A percentile compares a stretch with the other conserved stretches of the same genome.
Conservation (phyloP, 2,329 filamentous ascomycete genomes). For the Pestalotiopsis sp. region DNA sequence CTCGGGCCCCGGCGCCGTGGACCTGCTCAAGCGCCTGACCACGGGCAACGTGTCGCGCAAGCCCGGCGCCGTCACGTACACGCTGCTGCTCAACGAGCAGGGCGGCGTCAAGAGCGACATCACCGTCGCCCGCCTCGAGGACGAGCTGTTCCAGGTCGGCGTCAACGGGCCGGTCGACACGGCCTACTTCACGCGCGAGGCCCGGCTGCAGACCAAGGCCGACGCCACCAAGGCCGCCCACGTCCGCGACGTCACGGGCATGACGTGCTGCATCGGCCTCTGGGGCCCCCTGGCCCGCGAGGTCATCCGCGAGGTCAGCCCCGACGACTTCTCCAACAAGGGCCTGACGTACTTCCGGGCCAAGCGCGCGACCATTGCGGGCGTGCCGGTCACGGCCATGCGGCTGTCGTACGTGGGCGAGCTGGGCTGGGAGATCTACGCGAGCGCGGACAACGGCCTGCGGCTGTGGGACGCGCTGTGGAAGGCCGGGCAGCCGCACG, state of each 20-base stretch:
- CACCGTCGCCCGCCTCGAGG: constrained; percentile 54
- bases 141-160: constrained; percentile 56
- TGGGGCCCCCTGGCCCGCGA: constrained; percentile 62
- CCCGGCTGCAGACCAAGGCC: constrained; percentile 46
- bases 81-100: constrained; percentile 55
- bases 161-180: constrained; percentile 59
- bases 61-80: constrained; percentile 56
- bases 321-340: constrained; percentile 48
- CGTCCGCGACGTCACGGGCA: constrained; percentile 62
- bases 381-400: constrained; percentile 59
- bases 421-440: constrained; percentile 64
- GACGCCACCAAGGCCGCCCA: constrained; percentile 46
- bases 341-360: constrained; percentile 53
- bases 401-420: constrained; percentile 65
- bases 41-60: constrained; percentile 51
- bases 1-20: constrained; percentile 57
- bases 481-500: constrained; percentile 55
- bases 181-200: constrained; percentile 56
- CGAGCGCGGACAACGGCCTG: constrained; percentile 60
- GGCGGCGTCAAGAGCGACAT: constrained; percentile 61
- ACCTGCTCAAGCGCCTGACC: constrained; percentile 57
- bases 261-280: constrained; percentile 63
- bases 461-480: constrained; percentile 62
- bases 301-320: constrained; percentile 48
- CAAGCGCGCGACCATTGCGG: constrained; percentile 51